Conservation (phyloP, 192 early-diverging fungal genomes). For the Backusella tuberculispora region DNA sequence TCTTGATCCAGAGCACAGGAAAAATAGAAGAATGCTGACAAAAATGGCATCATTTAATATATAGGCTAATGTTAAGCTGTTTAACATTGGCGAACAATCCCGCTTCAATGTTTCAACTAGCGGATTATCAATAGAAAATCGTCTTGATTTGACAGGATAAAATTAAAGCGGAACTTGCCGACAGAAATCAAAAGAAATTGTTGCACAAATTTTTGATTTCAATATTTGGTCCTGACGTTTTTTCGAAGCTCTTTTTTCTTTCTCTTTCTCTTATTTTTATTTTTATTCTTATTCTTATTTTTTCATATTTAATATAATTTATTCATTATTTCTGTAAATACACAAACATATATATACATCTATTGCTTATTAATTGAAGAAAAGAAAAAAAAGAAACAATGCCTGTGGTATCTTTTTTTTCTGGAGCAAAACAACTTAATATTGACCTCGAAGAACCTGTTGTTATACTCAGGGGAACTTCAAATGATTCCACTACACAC, state of each 20-base stretch:
- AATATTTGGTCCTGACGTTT: background rate
- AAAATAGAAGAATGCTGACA: background rate
- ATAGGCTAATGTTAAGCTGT: background rate
- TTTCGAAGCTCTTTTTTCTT: constrained; percentile 1
- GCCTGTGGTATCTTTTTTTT: constrained; percentile 31
- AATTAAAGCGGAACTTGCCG: background rate
- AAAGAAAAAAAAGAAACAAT: background rate
- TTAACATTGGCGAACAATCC: constrained; percentile 4
- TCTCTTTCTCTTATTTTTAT: background rate
- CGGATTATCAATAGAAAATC: background rate
- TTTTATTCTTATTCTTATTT: background rate
- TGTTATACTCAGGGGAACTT: constrained; percentile 26
- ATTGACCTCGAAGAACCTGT: constrained; percentile 40
- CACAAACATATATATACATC: too few relatives aligned
- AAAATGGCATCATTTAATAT: background rate
- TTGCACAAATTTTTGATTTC: background rate
- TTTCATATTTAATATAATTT: background rate
- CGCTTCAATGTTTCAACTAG: background rate
- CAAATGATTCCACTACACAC: constrained; percentile 21
- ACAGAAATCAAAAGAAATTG: background rate
- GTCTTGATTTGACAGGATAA: constrained; percentile 10
- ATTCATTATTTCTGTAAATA: background rate
- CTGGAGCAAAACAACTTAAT: constrained; percentile 29
- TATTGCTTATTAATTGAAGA: background rate
- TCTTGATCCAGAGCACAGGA: background rate